Evolutionary conservation across 192 early-diverging fungal species (phyloP), one percentile per base, ranked within the genome.

Genomic region (Obelidium mucronatum): DNA sequence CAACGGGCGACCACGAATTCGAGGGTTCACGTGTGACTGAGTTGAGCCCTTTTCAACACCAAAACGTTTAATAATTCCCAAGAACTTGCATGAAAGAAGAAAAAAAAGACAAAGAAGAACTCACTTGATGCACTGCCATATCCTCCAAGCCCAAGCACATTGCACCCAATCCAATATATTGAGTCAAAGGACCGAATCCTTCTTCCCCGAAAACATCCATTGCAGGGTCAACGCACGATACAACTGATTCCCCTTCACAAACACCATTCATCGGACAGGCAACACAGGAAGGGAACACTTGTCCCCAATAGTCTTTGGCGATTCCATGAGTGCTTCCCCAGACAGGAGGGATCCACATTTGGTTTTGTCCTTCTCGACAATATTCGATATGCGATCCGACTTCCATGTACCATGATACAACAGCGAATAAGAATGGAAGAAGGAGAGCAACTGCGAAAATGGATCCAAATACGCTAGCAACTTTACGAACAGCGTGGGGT

Each of bases 281-380:
- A 17, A 74, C 55, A 74, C 72, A 74, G 0, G 30, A 13, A 15
- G 72, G 72, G 5, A 74, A 30, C 34, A 58, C 11, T 48, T 74
- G 56, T 30, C 72, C 72, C 72, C 72, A 74, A 74, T 62, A 33
- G 31, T 74, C 72, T 13, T 36, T 74, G n/a, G 72, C 72, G 11
- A 63, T 17, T 19, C 72, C 72, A 26, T 37, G 56, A 15, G 6
- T 40, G 40, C 17, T 48, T 40, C n/a, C 59, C 15, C 8, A 6
- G 3, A 26, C 30, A 30, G 36, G 37, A 24, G 34, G 8, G 11
- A 74, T 37, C 72, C 72, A 74, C 5, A 13, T 8, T 22, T 1
- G 15, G 6, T 19, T 1, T n/a, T 51, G n/a, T 51, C 40, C 40
- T 28, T 3, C 4, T 22, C 6, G 11, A 37, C 72, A 74, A 44